Percentiles rank a stretch among this genome's conserved stretches.
Conservation (phyloP, 2,329 filamentous ascomycete genomes). For the Pseudocercospora fuligena region DNA sequence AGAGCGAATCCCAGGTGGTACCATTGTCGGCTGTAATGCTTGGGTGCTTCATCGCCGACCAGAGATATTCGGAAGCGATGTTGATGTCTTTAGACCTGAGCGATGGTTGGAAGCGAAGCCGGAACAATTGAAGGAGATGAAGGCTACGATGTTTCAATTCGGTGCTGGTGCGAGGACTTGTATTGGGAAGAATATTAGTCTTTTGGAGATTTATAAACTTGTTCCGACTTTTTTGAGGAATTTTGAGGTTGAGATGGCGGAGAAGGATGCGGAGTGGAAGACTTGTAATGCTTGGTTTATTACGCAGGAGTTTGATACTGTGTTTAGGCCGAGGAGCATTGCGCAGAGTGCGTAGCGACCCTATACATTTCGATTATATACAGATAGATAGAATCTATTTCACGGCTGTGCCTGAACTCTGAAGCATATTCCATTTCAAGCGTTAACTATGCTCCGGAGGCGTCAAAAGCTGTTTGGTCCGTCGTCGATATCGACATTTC, state of each 20-base stretch:
- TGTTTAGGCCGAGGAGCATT: conserved; percentile 44
- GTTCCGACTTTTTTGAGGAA: conserved; percentile 64
- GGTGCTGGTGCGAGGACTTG: conserved; percentile 73
- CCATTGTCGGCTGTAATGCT: conserved; percentile 74
- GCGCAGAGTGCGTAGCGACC: conserved; percentile 4
- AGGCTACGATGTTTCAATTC: conserved; percentile 73
- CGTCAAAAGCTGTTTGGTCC: conserved; percentile 18
- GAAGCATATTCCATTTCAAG: neutral
- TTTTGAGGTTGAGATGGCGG: conserved; percentile 62
- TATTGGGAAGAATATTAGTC: conserved; percentile 59
- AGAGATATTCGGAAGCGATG: conserved; percentile 71
- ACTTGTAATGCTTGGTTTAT: conserved; percentile 62
- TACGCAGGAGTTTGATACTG: conserved; percentile 51
- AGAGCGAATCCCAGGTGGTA: conserved; percentile 67
- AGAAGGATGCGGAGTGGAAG: conserved; percentile 49
- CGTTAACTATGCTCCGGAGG: conserved; percentile 14
- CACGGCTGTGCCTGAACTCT: neutral
- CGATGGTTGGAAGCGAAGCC: conserved; percentile 64
- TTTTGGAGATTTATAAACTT: conserved; percentile 58
- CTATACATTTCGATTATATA: neutral
- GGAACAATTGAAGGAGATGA: conserved; percentile 67
- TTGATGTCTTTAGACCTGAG: conserved; percentile 70
- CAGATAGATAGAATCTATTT: conserved; percentile 3
- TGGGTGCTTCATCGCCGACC: conserved; percentile 74
- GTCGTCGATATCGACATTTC: conserved; percentile 54